phyloP scores from a whole-genome alignment of 2,329 filamentous ascomycete species.

The Xylariaceae sp. region DNA sequence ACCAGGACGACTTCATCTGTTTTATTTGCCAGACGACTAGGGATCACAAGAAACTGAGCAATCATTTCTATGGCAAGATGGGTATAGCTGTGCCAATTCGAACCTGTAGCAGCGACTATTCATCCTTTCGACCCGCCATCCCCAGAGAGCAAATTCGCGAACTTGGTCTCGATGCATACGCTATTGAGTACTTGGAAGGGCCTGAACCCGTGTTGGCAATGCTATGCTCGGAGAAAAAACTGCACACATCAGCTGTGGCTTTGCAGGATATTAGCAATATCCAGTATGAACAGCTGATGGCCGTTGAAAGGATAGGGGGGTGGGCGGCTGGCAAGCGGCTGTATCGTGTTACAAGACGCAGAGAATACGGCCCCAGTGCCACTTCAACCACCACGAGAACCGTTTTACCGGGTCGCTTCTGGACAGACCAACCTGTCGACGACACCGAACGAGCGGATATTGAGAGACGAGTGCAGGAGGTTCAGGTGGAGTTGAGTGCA shows the following conservation, averaged over 20 bases:
- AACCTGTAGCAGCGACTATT: constrained; percentile 62
- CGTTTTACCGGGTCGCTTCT: constrained; percentile 68
- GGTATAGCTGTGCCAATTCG: constrained; percentile 76
- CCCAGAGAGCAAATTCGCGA: constrained; percentile 59
- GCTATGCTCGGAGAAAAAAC: constrained; percentile 75
- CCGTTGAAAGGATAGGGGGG: constrained; percentile 62
- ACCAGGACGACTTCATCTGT: constrained; percentile 61
- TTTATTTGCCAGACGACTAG: constrained; percentile 78
- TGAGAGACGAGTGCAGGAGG: constrained; percentile 57
- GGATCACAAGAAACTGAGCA: constrained; percentile 77
- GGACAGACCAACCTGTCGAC: constrained; percentile 81
- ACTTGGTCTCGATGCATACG: constrained; percentile 79
- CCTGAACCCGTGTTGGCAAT: constrained; percentile 86
- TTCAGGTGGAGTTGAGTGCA: constrained; percentile 44
- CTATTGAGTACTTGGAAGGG: constrained; percentile 79
- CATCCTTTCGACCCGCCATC: constrained; percentile 62
- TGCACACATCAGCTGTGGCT: constrained; percentile 74
- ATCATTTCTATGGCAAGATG: constrained; percentile 68
- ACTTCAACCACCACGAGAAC: constrained; percentile 71
- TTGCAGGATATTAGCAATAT: constrained; percentile 67
- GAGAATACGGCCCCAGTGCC: constrained; percentile 80
- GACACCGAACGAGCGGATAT: constrained; percentile 67
- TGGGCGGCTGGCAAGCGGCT: constrained; percentile 73
- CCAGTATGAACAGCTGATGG: constrained; percentile 71
- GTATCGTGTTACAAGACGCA: constrained; percentile 72